A percentile compares a stretch with the other conserved stretches of the same genome.
phyloP scores from a whole-genome alignment of 2,329 filamentous ascomycete species.

The Sclerotinia subarctica region DNA sequence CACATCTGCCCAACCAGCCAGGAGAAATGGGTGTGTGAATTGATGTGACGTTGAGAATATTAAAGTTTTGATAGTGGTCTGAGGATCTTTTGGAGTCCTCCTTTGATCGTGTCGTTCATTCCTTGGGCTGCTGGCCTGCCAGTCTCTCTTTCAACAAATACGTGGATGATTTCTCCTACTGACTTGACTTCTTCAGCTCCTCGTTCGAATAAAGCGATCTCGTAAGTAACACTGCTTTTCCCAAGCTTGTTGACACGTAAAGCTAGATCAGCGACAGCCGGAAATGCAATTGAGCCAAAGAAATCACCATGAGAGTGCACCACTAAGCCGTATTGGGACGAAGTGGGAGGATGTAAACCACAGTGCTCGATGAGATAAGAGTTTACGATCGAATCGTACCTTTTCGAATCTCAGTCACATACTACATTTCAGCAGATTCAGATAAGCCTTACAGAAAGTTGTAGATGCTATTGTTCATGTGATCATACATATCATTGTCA shows the following conservation, averaged over 20 bases:
- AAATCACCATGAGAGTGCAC: constrained; percentile 85
- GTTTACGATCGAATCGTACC: constrained; percentile 87
- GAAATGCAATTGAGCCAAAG: constrained; percentile 77
- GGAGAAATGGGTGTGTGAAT: neutral
- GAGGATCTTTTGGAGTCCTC: constrained; percentile 56
- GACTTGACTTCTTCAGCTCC: constrained; percentile 72
- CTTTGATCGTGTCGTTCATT: constrained; percentile 59
- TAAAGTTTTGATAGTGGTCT: constrained; percentile 38
- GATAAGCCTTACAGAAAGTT: constrained; percentile 60
- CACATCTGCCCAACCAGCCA: neutral
- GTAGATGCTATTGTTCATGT: constrained; percentile 90
- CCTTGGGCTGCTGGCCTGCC: constrained; percentile 64
- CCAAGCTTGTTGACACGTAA: constrained; percentile 81
- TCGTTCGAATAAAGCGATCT: constrained; percentile 79
- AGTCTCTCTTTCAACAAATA: constrained; percentile 76
- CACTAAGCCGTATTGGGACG: constrained; percentile 74
- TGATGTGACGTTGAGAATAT: neutral
- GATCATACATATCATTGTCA: constrained; percentile 93
- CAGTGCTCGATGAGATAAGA: constrained; percentile 80
- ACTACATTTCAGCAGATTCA: neutral
- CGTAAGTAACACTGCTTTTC: constrained; percentile 83
- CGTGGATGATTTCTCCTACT: constrained; percentile 82
- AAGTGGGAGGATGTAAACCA: constrained; percentile 66
- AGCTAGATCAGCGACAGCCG: constrained; percentile 75
- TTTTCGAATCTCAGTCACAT: constrained; percentile 34